Percentiles rank a stretch among this genome's conserved stretches.
These are phyloP conservation scores for Thelonectria olida DNA, from an alignment of 2,329 filamentous ascomycete genomes.

Conservation along the genomic window DNA sequence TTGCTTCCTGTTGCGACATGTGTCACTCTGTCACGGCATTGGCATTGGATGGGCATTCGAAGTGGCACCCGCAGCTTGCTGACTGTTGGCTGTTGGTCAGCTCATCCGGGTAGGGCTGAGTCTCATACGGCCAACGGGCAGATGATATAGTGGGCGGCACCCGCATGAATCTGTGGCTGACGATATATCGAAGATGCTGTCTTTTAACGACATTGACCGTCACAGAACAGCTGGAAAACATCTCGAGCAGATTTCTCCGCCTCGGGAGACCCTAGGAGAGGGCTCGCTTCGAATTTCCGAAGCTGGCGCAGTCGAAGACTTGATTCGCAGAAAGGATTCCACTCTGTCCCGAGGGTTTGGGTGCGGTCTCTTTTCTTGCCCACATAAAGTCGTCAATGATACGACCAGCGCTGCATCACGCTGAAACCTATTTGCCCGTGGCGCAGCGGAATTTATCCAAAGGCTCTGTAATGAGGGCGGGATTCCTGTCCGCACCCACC, in stretches of 20 bases:
- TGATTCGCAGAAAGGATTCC: constrained; percentile 13
- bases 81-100: constrained; percentile 11
- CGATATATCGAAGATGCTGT: neutral
- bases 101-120: constrained; percentile 20
- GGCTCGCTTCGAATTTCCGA: constrained; percentile 12
- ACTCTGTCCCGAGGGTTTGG: constrained; percentile 25
- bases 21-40: constrained; percentile 18
- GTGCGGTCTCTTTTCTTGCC: constrained; percentile 13
- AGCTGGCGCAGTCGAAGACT: constrained; percentile 6
- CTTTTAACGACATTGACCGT: neutral
- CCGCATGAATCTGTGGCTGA: neutral
- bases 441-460: constrained; percentile 23
- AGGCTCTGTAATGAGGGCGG: constrained; percentile 14
- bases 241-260: neutral
- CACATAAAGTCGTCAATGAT: constrained; percentile 22
- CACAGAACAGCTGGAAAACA: neutral
- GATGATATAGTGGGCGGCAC: constrained; percentile 2
- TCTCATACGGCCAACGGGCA: constrained; percentile 5
- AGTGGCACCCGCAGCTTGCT: constrained; percentile 3
- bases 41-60: neutral
- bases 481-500: constrained; percentile 5
- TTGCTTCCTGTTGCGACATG: constrained; percentile 8
- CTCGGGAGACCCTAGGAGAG: neutral
- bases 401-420: constrained; percentile 13
- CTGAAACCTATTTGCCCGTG: constrained; percentile 22